A percentile compares a stretch with the other conserved stretches of the same genome.
Evolutionary conservation across 768 basidiomycete species (phyloP).

Genomic region (Jaapia argillacea): DNA sequence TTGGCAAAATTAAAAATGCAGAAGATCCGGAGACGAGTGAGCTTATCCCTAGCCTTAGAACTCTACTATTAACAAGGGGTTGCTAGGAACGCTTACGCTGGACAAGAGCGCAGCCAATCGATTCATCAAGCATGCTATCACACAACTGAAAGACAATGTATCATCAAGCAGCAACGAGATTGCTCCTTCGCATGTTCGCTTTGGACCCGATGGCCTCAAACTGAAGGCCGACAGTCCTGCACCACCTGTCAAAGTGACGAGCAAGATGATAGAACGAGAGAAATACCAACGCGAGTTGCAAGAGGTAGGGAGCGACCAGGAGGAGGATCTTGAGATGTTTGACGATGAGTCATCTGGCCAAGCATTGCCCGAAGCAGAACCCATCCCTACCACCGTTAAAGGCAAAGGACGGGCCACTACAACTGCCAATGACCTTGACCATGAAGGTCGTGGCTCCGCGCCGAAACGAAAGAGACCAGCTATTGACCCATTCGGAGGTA

Average conservation of each 20-base stretch:
- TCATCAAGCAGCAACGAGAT: conserved; percentile 11
- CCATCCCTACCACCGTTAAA: too few species aligned
- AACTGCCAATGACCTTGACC: too few species aligned
- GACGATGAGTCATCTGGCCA: too few species aligned
- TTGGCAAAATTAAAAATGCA: conserved; percentile 70
- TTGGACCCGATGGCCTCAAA: conserved; percentile 5
- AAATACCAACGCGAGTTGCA: conserved; percentile 49
- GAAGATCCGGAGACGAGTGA: conserved; percentile 56
- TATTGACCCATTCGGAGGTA: conserved; percentile 66
- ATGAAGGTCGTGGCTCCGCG: too few species aligned
- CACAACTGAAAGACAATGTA: conserved; percentile 36
- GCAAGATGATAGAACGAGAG: conserved; percentile 64
- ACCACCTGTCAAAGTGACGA: conserved; percentile 48
- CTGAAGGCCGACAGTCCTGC: conserved; percentile 8
- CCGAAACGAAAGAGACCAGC: conserved; percentile 44
- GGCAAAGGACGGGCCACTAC: too few species aligned
- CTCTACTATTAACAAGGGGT: too few species aligned
- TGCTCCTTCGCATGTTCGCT: conserved; percentile 9
- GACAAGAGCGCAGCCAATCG: conserved; percentile 75
- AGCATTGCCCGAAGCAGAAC: too few species aligned
- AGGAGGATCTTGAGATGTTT: conserved; percentile 24
- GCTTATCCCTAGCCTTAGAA: conserved; percentile 16
- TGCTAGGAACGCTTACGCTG: conserved; percentile 36
- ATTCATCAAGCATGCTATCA: conserved; percentile 79
- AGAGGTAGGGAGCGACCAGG: conserved; percentile 31